Conservation (phyloP, 2,329 filamentous ascomycete species). For the Zymoseptoria passerinii region DNA sequence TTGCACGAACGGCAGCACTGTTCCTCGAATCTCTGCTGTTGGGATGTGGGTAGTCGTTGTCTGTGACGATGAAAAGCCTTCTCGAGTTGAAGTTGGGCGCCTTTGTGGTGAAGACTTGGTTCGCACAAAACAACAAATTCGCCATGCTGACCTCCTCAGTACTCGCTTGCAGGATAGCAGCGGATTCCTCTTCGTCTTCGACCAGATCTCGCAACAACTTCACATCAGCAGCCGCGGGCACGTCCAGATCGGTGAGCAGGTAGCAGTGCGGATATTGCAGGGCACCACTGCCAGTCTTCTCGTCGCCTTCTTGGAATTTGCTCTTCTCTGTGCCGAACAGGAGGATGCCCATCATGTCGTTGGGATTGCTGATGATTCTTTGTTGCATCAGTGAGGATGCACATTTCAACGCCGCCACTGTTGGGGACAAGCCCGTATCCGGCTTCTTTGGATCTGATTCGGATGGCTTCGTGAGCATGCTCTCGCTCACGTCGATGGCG, state of each 20-base stretch:
- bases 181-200: conserved; percentile 66
- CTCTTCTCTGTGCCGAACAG: conserved; percentile 84
- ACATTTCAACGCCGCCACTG: conserved; percentile 81
- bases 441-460: conserved; percentile 62
- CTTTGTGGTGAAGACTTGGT: conserved; percentile 91
- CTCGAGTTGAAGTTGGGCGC: conserved; percentile 90
- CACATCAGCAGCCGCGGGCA: conserved; percentile 81
- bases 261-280: conserved; percentile 85
- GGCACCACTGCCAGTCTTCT: conserved; percentile 43
- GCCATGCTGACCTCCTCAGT: conserved; percentile 68
- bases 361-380: conserved; percentile 92
- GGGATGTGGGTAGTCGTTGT: conserved; percentile 78
- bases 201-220: conserved; percentile 67
- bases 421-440: conserved; percentile 62
- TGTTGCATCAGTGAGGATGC: conserved; percentile 96
- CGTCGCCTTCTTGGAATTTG: conserved; percentile 63
- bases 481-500: conserved; percentile 80
- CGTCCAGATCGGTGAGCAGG: conserved; percentile 75
- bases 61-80: conserved; percentile 89
- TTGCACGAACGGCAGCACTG: conserved; percentile 75
- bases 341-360: conserved; percentile 93
- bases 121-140: conserved; percentile 87
- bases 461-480: conserved; percentile 68
- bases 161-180: conserved; percentile 61
- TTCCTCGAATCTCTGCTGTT: conserved; percentile 64